These are phyloP conservation scores for Phoma sp. DNA, from an alignment of 2,329 filamentous ascomycete genomes.

Conservation along the genomic window DNA sequence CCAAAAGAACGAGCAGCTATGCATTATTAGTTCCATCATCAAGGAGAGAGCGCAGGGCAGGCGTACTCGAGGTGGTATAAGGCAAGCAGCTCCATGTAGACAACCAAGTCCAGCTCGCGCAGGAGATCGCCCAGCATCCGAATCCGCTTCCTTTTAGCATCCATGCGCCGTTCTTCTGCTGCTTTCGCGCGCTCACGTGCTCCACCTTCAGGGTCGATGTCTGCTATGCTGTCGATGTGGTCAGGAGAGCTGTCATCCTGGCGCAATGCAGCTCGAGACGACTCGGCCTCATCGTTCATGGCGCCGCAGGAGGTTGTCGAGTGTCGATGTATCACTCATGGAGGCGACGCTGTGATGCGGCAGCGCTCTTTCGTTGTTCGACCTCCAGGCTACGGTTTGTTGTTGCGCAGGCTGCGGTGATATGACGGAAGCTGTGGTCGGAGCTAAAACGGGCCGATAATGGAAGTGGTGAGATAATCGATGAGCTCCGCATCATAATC, in stretches of 20 bases:
- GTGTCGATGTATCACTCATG: slow-evolving; percentile 32
- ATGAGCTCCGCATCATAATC: slow-evolving; percentile 31
- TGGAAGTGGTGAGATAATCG: slow-evolving; percentile 49
- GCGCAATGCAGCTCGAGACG: slow-evolving; percentile 40
- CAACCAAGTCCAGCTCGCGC: slow-evolving; percentile 64
- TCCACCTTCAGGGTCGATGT: slow-evolving; percentile 29
- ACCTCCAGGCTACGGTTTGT: slow-evolving; percentile 20
- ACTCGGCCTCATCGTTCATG: slow-evolving; percentile 51
- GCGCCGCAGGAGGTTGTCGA: slow-evolving; percentile 30
- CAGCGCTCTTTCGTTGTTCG: slow-evolving; percentile 6
- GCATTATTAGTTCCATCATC: slow-evolving; percentile 10
- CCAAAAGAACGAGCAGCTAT: slow-evolving; percentile 65
- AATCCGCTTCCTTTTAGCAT: slow-evolving; percentile 47
- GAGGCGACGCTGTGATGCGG: slow-evolving; percentile 27
- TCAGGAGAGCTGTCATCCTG: slow-evolving; percentile 24
- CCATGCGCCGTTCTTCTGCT: slow-evolving; percentile 37
- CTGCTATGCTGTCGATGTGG: slow-evolving; percentile 22
- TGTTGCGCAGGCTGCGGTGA: slow-evolving; percentile 4
- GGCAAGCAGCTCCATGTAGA: slow-evolving; percentile 67
- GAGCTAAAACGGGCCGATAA: slow-evolving; percentile 10
- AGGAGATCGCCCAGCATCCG: slow-evolving; percentile 62
- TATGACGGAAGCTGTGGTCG: slow-evolving; percentile 4
- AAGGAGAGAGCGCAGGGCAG: slow-evolving; percentile 3
- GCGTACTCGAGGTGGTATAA: slow-evolving; percentile 71
- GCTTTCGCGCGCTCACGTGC: slow-evolving; percentile 28